Evolutionary conservation across 2,329 filamentous ascomycete species (phyloP), one percentile per base, ranked within the genome.

Genomic region (Colletotrichum lini): DNA sequence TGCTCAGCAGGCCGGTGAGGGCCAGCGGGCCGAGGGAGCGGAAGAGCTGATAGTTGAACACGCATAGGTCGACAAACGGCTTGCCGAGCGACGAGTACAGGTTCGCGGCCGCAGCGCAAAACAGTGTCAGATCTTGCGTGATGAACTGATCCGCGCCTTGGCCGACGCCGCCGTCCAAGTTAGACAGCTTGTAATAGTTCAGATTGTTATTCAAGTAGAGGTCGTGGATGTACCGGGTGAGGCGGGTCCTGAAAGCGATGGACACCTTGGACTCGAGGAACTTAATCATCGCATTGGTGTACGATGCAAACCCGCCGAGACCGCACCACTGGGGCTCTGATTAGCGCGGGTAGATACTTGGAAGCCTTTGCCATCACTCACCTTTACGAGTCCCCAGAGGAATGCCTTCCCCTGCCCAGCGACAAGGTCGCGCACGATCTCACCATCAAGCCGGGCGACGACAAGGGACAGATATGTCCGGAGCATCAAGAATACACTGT

Each of bases 221-320:
- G 78, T 99, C 96, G 82, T 99, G 96, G 65, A 99, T 98, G 80
- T 99, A 99, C 76, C 96, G 88, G 2, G 96, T 99, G 16, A 99
- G 87, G 13, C 96, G 91, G 5, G 96, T 99, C 52, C 96, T 92
- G 87, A 99, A 99, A 44, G 97, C 96, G 75, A 99, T 99, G 8
- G 96, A 98, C 65, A 99, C 95, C 84, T 99, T 99, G 61, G 94
- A 96, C 82, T 99, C 96, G 73, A 99, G 88, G 83, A 94, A 99
- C 82, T 98, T 98, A 86, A 99, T 99, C 93, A 97, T 98, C 65
- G 96, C 95, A 81, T 99, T 99, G 61, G 96, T 98, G 79, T 99
- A 99, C 0, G 96, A 97, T 10, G 95, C 96, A 74, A 98, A 91
- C 2, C 93, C 94, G 52, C 96, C 96, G 45, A 99, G 92, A 3